Evolutionary conservation across 192 early-diverging fungal species (phyloP).

Genomic region (Coemansia sp.): DNA sequence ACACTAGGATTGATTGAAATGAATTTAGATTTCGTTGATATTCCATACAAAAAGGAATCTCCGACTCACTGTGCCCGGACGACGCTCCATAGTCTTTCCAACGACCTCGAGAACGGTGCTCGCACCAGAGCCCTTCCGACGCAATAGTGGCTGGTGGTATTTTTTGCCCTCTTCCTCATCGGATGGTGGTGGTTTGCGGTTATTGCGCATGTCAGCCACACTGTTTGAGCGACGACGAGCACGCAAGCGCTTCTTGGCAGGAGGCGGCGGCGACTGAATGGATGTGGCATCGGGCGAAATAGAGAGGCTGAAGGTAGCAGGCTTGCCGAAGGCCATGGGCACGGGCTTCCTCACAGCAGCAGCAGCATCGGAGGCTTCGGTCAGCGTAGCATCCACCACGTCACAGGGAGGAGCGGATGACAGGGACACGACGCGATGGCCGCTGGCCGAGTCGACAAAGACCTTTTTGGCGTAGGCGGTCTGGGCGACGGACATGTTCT

Average conservation of each 20-base stretch:
- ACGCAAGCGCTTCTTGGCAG: conserved; percentile 44
- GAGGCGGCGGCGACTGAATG: conserved; percentile 13
- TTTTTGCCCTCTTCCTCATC: conserved; percentile 8
- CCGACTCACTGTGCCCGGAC: conserved; percentile 42
- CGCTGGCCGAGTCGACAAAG: conserved; percentile 28
- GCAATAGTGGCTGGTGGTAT: neutral
- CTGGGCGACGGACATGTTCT: conserved; percentile 20
- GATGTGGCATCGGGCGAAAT: conserved; percentile 8
- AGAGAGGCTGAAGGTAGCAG: conserved; percentile 35
- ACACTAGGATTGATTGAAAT: neutral
- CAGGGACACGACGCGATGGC: conserved; percentile 13
- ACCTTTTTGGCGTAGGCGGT: conserved; percentile 37
- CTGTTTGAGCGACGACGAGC: conserved; percentile 40
- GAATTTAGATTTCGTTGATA: conserved; percentile 34
- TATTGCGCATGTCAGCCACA: conserved; percentile 23
- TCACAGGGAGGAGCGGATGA: neutral
- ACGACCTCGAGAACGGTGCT: conserved; percentile 48
- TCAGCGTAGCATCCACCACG: conserved; percentile 43
- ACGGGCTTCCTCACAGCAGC: conserved; percentile 21
- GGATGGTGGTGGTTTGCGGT: conserved; percentile 8
- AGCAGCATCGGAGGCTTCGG: neutral
- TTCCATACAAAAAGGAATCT: conserved; percentile 54
- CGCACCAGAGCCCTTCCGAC: conserved; percentile 29
- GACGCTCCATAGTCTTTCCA: conserved; percentile 45
- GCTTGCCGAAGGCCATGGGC: conserved; percentile 45